Conservation (phyloP, 2,329 filamentous ascomycete genomes). For the Fusarium torulosum region DNA sequence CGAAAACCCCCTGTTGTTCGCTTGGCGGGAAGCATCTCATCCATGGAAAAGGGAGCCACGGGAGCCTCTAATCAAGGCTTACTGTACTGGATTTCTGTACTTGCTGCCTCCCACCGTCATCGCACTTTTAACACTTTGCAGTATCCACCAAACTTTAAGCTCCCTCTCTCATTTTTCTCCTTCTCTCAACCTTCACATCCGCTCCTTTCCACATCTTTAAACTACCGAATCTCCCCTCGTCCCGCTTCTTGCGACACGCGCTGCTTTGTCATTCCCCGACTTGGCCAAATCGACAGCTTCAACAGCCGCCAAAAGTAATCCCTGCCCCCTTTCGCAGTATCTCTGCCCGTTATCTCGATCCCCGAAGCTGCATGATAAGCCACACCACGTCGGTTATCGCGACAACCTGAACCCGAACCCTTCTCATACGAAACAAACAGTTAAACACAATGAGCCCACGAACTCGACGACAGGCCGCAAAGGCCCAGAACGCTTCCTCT, state of each 20-base stretch:
- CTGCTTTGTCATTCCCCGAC: slow-evolving; percentile 4
- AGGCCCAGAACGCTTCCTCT: slow-evolving; percentile 50
- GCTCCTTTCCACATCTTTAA: slow-evolving; percentile 42
- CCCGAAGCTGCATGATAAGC: slow-evolving; percentile 43
- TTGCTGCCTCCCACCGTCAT: slow-evolving; percentile 35
- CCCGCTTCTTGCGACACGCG: not conserved
- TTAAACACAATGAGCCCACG: slow-evolving; percentile 54
- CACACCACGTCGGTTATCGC: slow-evolving; percentile 35
- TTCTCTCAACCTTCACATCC: slow-evolving; percentile 45
- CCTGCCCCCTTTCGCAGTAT: slow-evolving; percentile 45
- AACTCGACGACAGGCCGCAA: slow-evolving; percentile 56
- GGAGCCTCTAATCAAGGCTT: slow-evolving; percentile 25
- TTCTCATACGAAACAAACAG: slow-evolving; percentile 3
- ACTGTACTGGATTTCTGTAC: not conserved
- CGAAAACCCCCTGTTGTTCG: slow-evolving; percentile 41
- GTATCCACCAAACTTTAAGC: slow-evolving; percentile 21
- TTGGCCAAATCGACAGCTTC: slow-evolving; percentile 27
- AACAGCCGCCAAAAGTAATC: slow-evolving; percentile 38
- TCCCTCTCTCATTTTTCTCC: slow-evolving; percentile 25
- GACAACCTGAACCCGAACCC: slow-evolving; percentile 23
- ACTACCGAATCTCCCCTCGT: slow-evolving; percentile 7
- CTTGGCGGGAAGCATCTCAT: slow-evolving; percentile 45
- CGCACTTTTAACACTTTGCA: slow-evolving; percentile 28
- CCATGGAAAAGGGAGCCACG: slow-evolving; percentile 27
- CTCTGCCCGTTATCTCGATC: slow-evolving; percentile 43